Evolutionary conservation across 129 eudicot species (phyloP), one percentile per base, ranked within the genome.

Genomic region (Mikania micrantha): DNA sequence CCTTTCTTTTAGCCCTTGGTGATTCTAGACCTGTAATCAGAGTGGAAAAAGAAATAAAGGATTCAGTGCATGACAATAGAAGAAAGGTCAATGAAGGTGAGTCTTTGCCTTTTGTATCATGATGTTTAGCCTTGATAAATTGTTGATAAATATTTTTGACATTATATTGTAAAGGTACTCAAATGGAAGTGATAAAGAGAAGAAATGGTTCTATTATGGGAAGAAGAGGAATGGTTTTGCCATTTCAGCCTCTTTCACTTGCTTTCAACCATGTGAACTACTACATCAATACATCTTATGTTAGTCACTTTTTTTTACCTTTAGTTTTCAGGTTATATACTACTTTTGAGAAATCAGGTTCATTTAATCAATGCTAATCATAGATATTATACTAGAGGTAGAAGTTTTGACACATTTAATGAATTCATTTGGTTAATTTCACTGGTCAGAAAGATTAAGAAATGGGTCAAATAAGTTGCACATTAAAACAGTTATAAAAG

Each of bases 211-310:
- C 45, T 11, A 7, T 7, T 1, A 1, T 32, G 64, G 41, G 17
- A 17, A 60, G 28, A n/a, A 19, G 45, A n/a, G 19, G 27, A 60
- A 34, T 60, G 66, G 66, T 60, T 34, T 60, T 60, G 29, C 45
- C 66, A 17, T 60, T 60, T 60, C 66, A 60, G 19, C 66, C 66
- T 60, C 66, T 60, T 17, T 34, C 66, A 9, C 44, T 60, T 60
- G 66, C n/a, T 34, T 60, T 60, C 45, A 34, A 8, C 66, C 66
- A 19, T 20, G 47, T 60, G 45, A 60, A 60, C 45, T 60, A 60
- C 19, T 60, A 60, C 27, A 60, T 60, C 9, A 9, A 60, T 60
- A 34, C 66, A 60, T 47, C 66, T 34, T 34, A n/a, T 60, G 66
- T 60, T 60, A 60, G 66, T 35, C 13, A 9, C 42, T 9, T 59